Percentiles rank a stretch among this genome's conserved stretches.
phyloP scores from a whole-genome alignment of 2,329 filamentous ascomycete genomes.

The Pseudocercospora ulei region DNA sequence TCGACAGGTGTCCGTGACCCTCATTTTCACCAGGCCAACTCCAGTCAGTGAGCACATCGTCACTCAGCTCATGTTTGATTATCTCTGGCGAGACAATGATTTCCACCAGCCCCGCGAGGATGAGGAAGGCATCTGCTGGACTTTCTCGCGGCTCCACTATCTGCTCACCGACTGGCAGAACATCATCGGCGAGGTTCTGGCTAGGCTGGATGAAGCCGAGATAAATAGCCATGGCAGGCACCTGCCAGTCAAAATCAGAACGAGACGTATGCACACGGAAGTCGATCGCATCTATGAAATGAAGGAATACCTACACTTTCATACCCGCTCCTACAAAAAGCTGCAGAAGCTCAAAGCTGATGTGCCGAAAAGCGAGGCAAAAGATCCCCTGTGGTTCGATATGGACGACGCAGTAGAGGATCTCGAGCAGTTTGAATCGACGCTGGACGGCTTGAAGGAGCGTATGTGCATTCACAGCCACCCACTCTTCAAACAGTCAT shows the following conservation, averaged over 20 bases:
- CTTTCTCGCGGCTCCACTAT: constrained; percentile 32
- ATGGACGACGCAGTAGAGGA: constrained; percentile 35
- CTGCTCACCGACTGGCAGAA: constrained; percentile 36
- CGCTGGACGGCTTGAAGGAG: constrained; percentile 33
- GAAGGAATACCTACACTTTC: constrained; percentile 34
- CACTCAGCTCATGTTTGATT: constrained; percentile 30
- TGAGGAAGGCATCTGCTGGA: constrained; percentile 35
- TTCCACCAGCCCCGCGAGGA: constrained; percentile 30
- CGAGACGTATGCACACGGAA: constrained; percentile 30
- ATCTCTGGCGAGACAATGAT: constrained; percentile 31
- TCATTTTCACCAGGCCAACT: constrained; percentile 33
- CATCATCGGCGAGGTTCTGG: constrained; percentile 32
- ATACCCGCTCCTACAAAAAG: constrained; percentile 32
- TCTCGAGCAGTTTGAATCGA: constrained; percentile 33
- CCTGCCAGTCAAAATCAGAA: constrained; percentile 32
- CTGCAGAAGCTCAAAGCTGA: constrained; percentile 32
- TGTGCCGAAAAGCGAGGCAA: constrained; percentile 28
- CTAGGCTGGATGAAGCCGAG: constrained; percentile 33
- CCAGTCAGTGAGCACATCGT: constrained; percentile 32
- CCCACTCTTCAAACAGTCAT: background rate
- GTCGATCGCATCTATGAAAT: constrained; percentile 35
- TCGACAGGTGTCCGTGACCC: constrained; percentile 28
- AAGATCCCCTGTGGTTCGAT: constrained; percentile 32
- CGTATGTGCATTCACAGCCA: constrained; percentile 18
- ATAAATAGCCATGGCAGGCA: constrained; percentile 32